phyloP scores from a whole-genome alignment of 345 rosid genomes.

The Lumnitzera racemosa region DNA sequence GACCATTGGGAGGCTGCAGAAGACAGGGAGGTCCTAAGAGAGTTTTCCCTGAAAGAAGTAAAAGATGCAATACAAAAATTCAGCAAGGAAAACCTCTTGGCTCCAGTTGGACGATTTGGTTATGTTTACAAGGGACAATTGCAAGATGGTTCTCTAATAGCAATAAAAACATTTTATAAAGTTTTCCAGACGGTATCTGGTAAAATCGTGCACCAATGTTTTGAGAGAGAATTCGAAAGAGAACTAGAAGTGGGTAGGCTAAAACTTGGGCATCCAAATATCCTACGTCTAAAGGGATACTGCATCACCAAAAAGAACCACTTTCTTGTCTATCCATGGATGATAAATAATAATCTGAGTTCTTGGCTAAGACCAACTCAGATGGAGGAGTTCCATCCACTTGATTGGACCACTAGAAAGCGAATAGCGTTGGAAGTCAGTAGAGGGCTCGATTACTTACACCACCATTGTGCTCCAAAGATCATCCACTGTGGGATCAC shows the following conservation, averaged over 20 bases:
- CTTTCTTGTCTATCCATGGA: background rate
- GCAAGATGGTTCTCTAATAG: no score
- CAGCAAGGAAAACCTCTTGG: no score
- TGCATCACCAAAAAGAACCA: background rate
- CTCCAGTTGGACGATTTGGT: no score
- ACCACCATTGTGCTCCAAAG: background rate
- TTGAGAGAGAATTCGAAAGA: background rate
- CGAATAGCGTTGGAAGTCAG: background rate
- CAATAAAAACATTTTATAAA: no score
- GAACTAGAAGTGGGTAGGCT: background rate
- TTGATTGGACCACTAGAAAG: background rate
- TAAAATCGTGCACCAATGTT: no score
- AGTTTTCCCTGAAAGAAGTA: no score
- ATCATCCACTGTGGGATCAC: background rate
- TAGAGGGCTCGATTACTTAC: background rate
- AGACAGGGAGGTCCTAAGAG: no score
- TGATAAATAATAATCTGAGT: background rate
- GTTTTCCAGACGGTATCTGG: no score
- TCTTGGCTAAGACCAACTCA: background rate
- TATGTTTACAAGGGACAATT: no score
- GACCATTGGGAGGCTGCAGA: no score
- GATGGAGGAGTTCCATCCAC: background rate
- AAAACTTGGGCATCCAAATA: background rate
- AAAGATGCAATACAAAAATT: no score
- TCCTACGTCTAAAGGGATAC: background rate